Percentiles rank a stretch among this genome's conserved stretches.
phyloP scores from a whole-genome alignment of 805 yeast genomes.

The Candida piceae region DNA sequence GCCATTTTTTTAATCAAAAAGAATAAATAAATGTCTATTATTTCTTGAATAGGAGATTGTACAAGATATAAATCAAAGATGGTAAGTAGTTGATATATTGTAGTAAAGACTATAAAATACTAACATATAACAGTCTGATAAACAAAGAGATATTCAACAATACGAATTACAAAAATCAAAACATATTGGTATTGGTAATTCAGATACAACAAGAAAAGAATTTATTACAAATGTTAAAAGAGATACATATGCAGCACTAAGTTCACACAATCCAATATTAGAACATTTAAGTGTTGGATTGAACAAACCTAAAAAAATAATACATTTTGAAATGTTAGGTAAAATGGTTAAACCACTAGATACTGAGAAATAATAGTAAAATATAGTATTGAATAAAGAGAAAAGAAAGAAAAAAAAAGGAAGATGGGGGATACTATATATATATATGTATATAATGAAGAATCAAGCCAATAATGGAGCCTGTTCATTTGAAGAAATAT shows the following conservation, averaged over 20 bases:
- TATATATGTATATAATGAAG: too few relatives aligned
- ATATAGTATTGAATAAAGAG: conserved; percentile 6
- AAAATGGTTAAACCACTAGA: conserved; percentile 33
- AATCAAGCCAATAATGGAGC: conserved; percentile 30
- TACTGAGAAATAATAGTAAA: not conserved
- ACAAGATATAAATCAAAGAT: too few relatives aligned
- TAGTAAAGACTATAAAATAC: not conserved
- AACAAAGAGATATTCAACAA: conserved; percentile 52
- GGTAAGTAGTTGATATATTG: too few relatives aligned
- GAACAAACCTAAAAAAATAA: conserved; percentile 37
- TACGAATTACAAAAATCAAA: conserved; percentile 53
- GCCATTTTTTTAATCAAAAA: too few relatives aligned
- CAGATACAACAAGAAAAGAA: conserved; percentile 64
- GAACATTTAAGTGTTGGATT: conserved; percentile 50
- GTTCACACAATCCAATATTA: conserved; percentile 53
- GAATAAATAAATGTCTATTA: too few relatives aligned
- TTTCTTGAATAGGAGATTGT: too few relatives aligned
- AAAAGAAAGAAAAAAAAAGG: not conserved
- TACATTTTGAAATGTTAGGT: conserved; percentile 31
- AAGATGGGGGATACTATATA: too few relatives aligned
- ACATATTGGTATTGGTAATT: conserved; percentile 71
- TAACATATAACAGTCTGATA: conserved; percentile 49
- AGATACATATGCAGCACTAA: conserved; percentile 59
- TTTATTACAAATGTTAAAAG: conserved; percentile 64
- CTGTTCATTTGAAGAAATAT: conserved; percentile 20